Evolutionary conservation across 805 yeast genomes (phyloP).

Genomic region (Kodamaea hsintzibuensis): DNA sequence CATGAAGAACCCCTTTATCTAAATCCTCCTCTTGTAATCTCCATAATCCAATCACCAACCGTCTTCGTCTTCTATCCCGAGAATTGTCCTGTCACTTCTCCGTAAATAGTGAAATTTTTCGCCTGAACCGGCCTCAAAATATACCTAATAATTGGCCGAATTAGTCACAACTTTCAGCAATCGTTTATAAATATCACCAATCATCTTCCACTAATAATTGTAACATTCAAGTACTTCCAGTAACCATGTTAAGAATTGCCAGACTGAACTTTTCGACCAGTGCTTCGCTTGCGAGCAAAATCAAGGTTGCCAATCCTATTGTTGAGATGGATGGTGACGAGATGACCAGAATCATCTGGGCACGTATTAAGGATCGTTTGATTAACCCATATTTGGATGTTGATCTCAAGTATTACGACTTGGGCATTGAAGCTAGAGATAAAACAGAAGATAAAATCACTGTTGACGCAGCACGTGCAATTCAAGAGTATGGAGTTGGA

Average conservation of each 20-base stretch:
- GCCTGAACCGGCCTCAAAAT: neutral
- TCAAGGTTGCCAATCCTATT: constrained; percentile 81
- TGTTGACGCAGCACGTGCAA: constrained; percentile 86
- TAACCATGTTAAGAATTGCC: constrained; percentile 7
- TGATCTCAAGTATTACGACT: constrained; percentile 88
- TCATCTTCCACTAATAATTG: neutral
- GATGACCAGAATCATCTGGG: constrained; percentile 96
- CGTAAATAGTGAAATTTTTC: neutral
- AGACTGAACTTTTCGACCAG: constrained; percentile 5
- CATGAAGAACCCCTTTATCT: neutral
- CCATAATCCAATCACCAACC: neutral
- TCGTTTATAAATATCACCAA: neutral
- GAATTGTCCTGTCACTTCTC: neutral
- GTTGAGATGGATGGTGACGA: constrained; percentile 99
- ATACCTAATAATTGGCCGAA: neutral
- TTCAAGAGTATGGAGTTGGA: constrained; percentile 85
- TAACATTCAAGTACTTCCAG: neutral
- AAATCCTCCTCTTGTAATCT: neutral
- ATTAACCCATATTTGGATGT: constrained; percentile 83
- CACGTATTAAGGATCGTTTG: constrained; percentile 80
- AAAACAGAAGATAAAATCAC: constrained; percentile 87
- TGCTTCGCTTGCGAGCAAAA: constrained; percentile 41
- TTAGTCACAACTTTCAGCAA: neutral
- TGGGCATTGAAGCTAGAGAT: constrained; percentile 85
- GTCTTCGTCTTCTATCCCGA: neutral